Evolutionary conservation across 306 rosid genomes (phyloP), one percentile per base, ranked within the genome.

Genomic region (Castanopsis chinensis): DNA sequence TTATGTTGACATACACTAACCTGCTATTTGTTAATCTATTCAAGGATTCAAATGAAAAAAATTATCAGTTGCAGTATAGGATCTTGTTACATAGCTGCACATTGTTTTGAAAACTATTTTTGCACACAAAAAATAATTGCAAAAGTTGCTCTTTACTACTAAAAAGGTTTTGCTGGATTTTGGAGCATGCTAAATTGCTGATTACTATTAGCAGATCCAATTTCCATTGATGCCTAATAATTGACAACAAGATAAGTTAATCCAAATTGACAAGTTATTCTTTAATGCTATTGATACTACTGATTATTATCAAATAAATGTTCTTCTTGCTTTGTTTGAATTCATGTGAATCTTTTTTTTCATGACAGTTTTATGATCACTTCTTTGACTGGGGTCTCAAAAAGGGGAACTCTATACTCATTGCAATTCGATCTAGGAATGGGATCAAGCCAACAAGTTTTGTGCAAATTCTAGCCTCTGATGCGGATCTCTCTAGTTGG

Each of bases 301-400:
- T 60, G 14, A 57, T 57, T 57, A 49, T 49, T 41, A 41, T 7
- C 45, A 41, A 41, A 41, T 41, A 41, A 41, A 41, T 8, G 45
- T 2, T 41, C 45, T 59, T 23, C 30, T 59, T 9, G 70, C 32
- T 78, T 21, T 68, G 21, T n/a, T 5, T n/a, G 18, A 23, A 59
- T 10, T 59, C 11, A 23, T 59, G 18, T 23, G 14, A 56, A 59
- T 59, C 30, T 59, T 59, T 11, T 23, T 3, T 59, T 59, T 1
- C 2, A 8, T 72, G 78, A 63, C 76, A 86, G 86, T 86, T 82
- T 74, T 82, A 82, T 41, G 86, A 86, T n/a, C 89, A 86, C 28
- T 75, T 86, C 17, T 49, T 86, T 12, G 76, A 73, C 4, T 83
- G 73, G 89, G 76, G 84, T 41, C 56, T 74, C 33, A 83, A 82